Evolutionary conservation across 1,284 basidiomycete species (phyloP), one percentile per base, ranked within the genome.

Genomic region (Leccinum subrobustum): DNA sequence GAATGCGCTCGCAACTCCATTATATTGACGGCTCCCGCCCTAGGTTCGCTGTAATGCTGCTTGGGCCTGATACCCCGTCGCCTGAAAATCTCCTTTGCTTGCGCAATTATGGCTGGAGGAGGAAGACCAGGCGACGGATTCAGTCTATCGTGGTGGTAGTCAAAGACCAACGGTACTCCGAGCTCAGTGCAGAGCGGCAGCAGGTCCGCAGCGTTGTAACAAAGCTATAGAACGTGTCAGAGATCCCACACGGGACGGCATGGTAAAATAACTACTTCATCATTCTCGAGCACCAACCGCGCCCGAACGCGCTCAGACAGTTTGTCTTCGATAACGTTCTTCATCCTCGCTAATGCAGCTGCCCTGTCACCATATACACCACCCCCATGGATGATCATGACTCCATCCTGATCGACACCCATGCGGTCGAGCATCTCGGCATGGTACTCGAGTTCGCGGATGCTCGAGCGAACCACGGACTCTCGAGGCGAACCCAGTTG

Each of bases 1-100:
- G 93, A 84, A 70, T 96, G 95, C 11, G 93, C 93, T 63, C 94
- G 80, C 62, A 85, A 78, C 74, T 95, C 92, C 88, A 93, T 93
- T 37, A 92, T 73, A 2, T 82, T 87, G 51, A 84, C 83, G 3
- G 92, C 92, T 6, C 91, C 91, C 1, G 85, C 83, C 31, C 92
- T 79, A 9, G 88, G 86, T 68, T 95, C 92, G 37, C 90, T 93
- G 16, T 95, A 83, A 75, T 97, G 95, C 70, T 95, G 93, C 75
- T 96, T 97, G 20, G 92, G 91, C 54, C 78, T 81, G 66, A 96
- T 96, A 29, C 88, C 85, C 20, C 91, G 88, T 44, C 78, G 78
- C 52, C 78, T 75, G 81, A 91, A 97, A 47, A 92, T 89, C n/a
- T 82, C 83, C 60, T 89, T 87, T 62, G 93, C 87, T 33, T 86